These are phyloP conservation scores for Musa acuminata DNA, from an alignment of 176 grass and related monocot genomes.

Conservation along the genomic window DNA sequence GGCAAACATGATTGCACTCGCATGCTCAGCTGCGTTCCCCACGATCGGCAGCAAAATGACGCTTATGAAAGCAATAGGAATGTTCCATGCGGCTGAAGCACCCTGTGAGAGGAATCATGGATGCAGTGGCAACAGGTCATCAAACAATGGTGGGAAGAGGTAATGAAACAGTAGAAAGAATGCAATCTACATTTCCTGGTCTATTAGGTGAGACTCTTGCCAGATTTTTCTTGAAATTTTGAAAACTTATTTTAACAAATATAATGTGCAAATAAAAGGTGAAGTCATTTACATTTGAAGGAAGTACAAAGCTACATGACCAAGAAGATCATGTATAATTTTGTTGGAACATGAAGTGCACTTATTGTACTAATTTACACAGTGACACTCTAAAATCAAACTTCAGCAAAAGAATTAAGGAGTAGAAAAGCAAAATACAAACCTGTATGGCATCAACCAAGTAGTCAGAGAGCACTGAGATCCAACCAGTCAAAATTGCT, in stretches of 20 bases:
- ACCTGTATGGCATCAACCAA: slow-evolving; percentile 59
- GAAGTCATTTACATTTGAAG: too few relatives aligned
- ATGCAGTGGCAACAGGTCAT: background rate
- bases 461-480: slow-evolving; percentile 57
- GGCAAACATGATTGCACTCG: slow-evolving; percentile 62
- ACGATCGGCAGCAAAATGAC: slow-evolving; percentile 79
- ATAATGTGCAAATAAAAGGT: background rate
- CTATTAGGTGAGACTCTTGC: too few relatives aligned
- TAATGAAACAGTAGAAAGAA: background rate
- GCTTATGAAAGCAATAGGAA: slow-evolving; percentile 69
- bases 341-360: too few relatives aligned
- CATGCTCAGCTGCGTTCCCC: slow-evolving; percentile 77
- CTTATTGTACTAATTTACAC: background rate
- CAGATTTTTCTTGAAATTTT: background rate
- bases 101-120: slow-evolving; percentile 29
- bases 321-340: too few relatives aligned
- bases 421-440: background rate
- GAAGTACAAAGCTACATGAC: too few relatives aligned
- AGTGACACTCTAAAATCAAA: background rate
- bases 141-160: background rate
- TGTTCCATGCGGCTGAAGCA: slow-evolving; percentile 48
- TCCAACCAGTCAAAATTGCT: slow-evolving; percentile 56
- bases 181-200: too few relatives aligned
- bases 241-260: background rate
- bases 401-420: background rate